Evolutionary conservation across 805 yeast genomes (phyloP).

Genomic region (Teunomyces atbi): DNA sequence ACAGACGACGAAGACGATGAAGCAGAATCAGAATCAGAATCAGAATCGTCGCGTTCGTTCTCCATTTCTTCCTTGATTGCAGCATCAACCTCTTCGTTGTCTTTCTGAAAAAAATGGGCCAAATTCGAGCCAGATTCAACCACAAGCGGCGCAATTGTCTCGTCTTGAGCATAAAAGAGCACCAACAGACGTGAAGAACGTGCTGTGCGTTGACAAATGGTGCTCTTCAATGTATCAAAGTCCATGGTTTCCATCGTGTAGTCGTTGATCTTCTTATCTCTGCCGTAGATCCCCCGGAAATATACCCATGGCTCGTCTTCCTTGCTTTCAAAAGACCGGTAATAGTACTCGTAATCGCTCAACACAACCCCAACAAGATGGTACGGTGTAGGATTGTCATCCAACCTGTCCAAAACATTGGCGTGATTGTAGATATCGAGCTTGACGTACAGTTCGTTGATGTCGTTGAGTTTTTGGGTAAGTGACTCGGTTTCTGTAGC

Average conservation of each 20-base stretch:
- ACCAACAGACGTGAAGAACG: conserved; percentile 12
- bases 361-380: conserved; percentile 29
- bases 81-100: conserved; percentile 13
- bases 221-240: conserved; percentile 18
- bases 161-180: conserved; percentile 19
- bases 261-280: conserved; percentile 13
- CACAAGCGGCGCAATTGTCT: conserved; percentile 4
- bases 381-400: conserved; percentile 19
- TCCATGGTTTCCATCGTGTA: conserved; percentile 18
- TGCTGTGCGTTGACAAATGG: conserved; percentile 14
- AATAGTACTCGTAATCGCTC: conserved; percentile 30
- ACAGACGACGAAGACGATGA: background rate
- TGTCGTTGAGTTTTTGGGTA: conserved; percentile 17
- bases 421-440: conserved; percentile 21
- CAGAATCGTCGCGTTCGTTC: background rate
- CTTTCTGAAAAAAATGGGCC: conserved; percentile 15
- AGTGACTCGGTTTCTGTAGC: conserved; percentile 13
- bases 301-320: conserved; percentile 22
- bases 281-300: conserved; percentile 11
- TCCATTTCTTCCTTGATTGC: conserved; percentile 5
- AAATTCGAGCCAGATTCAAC: conserved; percentile 11
- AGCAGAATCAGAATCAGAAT: background rate
- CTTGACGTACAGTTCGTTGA: conserved; percentile 14
- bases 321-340: conserved; percentile 13
- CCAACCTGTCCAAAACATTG: conserved; percentile 15